These are phyloP conservation scores for Quillaja saponaria DNA, from an alignment of 306 rosid species.

Conservation along the genomic window DNA sequence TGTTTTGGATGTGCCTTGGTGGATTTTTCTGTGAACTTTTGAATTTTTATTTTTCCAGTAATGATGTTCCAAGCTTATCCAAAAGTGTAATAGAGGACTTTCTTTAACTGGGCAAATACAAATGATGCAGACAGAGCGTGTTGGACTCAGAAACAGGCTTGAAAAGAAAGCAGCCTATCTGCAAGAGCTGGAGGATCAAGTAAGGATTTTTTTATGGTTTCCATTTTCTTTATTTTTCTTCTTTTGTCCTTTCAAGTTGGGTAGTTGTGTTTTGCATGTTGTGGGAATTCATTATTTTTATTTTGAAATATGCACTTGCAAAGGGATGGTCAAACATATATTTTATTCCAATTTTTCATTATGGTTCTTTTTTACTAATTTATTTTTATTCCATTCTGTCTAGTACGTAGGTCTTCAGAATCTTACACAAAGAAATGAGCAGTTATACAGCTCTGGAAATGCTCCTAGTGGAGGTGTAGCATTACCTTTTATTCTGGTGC, in stretches of 20 bases:
- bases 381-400: constrained; percentile 31
- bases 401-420: constrained; percentile 87
- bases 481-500: constrained; percentile 92
- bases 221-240: too few relatives aligned
- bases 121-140: constrained; percentile 71
- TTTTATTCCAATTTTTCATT: neutral
- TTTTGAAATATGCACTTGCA: constrained; percentile 21
- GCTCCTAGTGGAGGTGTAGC: constrained; percentile 94
- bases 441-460: constrained; percentile 77
- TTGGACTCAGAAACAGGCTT: constrained; percentile 66
- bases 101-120: constrained; percentile 26
- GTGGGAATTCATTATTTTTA: constrained; percentile 13
- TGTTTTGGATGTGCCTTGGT: constrained; percentile 14
- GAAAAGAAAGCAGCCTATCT: constrained; percentile 92
- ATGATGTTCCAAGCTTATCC: constrained; percentile 23
- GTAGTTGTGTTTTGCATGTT: constrained; percentile 9
- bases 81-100: constrained; percentile 18
- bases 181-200: constrained; percentile 96
- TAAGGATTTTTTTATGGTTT: constrained; percentile 38
- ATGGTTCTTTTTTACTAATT: constrained; percentile 34
- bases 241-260: constrained; percentile 17
- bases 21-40: constrained; percentile 6
- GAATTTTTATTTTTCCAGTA: constrained; percentile 15
- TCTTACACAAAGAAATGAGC: constrained; percentile 85
- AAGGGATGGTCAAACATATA: constrained; percentile 9